phyloP scores from a whole-genome alignment of 305 asterid species.

The Rubia peregrina region DNA sequence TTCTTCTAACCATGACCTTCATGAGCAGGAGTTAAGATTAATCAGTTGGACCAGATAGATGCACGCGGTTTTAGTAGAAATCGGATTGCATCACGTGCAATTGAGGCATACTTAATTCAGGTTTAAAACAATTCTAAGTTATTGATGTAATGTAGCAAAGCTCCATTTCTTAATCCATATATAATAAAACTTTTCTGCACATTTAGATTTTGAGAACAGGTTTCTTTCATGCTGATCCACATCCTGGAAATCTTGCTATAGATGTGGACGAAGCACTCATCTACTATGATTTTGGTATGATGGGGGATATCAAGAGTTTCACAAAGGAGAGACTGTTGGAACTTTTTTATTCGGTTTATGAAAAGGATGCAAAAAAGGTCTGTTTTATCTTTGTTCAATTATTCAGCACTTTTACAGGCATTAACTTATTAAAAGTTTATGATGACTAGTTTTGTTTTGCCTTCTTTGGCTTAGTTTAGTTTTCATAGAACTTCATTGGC shows the following conservation, averaged over 20 bases:
- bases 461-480: neutral
- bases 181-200: conserved; percentile 9
- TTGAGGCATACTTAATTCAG: conserved; percentile 95
- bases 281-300: conserved; percentile 96
- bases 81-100: conserved; percentile 73
- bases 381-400: neutral
- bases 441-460: neutral
- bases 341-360: conserved; percentile 83
- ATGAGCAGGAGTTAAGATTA: conserved; percentile 73
- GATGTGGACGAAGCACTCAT: conserved; percentile 89
- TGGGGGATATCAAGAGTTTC: conserved; percentile 93
- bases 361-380: conserved; percentile 93
- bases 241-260: conserved; percentile 96
- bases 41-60: conserved; percentile 57
- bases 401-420: neutral
- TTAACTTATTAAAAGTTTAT: neutral
- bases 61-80: conserved; percentile 66
- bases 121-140: conserved; percentile 21
- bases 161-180: conserved; percentile 6
- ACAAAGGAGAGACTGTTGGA: conserved; percentile 70
- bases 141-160: conserved; percentile 11
- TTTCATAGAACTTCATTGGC: neutral
- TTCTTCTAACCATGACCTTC: conserved; percentile 6
- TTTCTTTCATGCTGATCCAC: conserved; percentile 98
- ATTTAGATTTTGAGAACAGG: conserved; percentile 86